Evolutionary conservation across 257 asterid species (phyloP).

Genomic region (Primulina huaijiensis): DNA sequence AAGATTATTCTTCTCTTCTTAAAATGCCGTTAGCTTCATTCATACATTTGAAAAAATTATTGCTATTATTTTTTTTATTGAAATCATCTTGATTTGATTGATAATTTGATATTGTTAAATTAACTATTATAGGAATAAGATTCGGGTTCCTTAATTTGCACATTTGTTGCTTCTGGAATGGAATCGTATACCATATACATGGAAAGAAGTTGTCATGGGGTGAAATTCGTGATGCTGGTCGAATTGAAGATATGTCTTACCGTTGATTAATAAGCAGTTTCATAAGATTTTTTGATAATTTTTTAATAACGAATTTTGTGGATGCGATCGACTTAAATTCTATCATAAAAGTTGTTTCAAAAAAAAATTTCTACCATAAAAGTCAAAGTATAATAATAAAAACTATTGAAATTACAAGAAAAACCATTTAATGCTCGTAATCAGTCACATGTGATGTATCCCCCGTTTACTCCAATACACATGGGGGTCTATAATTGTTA

Average conservation of each 20-base stretch:
- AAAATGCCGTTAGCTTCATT: background rate
- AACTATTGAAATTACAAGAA: background rate
- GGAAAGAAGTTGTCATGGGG: background rate
- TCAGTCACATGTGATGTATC: too few species aligned
- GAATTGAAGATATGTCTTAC: too few species aligned
- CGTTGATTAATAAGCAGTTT: too few species aligned
- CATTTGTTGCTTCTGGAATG: background rate
- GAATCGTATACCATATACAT: background rate
- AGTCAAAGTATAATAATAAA: background rate
- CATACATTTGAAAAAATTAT: too few species aligned
- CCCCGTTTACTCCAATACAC: background rate
- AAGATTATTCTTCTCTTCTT: background rate
- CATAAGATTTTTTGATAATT: too few species aligned
- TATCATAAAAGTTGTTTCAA: too few species aligned
- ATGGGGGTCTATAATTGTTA: background rate
- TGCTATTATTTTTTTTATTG: too few species aligned
- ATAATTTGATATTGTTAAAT: too few species aligned
- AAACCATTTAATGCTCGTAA: too few species aligned
- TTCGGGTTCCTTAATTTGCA: background rate
- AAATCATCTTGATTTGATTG: too few species aligned
- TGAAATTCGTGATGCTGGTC: too few species aligned
- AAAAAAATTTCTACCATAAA: too few species aligned
- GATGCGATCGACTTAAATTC: background rate
- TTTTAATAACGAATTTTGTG: background rate
- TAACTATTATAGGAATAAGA: background rate